Base-by-base conservation (phyloP, 225 moss, liverwort and hornwort genomes). In the Marchantia polymorpha region DNA sequence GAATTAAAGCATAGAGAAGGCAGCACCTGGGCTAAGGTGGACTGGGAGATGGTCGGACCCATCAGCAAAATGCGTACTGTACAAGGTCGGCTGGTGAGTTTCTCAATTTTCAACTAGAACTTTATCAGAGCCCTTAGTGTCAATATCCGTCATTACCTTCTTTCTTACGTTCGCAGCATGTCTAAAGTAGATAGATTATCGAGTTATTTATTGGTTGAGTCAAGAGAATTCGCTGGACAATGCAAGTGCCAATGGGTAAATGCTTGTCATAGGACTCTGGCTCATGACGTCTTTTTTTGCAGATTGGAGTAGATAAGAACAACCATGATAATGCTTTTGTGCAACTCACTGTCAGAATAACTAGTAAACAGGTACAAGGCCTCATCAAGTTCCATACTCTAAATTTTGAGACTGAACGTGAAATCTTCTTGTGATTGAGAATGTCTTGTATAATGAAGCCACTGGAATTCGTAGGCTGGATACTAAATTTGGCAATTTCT, bases 321-420 rank as follows among this genome's bases (percentile, higher is more conserved):
- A 95, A 95, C 80, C 90, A 89, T 65, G 97, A 99, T 79, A 99
- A 95, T 56, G 94, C 97, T 47, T 99, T 99, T 85, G 97, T 93
- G 27, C 94, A 95, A 76, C 80, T 99, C 64, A 93, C 94, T 53
- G 88, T 99, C 69, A 87, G 87, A 78, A 92, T 99, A 76, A 71
- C 93, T 67, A 95, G 97, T 82, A 93, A 91, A 59, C 97, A 99
- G 93, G 96, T 94, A 80, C 51, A 30, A 16, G 64, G 27, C 26
- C 51, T 52, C 52, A 14, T 39, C 39, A 5, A 39, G 39, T 39
- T 39, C 5, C 39, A 5, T 2, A 39, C 39, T 39, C 39, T 39
- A 39, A 39, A 39, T 39, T 39, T 39, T 39, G 39, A 39, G 39
- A 39, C 3, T 39, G 2, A 2, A 39, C 39, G 58, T 16, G 15